These are phyloP conservation scores for Passiflora organensis DNA, from an alignment of 345 rosid genomes.

Conservation along the genomic window DNA sequence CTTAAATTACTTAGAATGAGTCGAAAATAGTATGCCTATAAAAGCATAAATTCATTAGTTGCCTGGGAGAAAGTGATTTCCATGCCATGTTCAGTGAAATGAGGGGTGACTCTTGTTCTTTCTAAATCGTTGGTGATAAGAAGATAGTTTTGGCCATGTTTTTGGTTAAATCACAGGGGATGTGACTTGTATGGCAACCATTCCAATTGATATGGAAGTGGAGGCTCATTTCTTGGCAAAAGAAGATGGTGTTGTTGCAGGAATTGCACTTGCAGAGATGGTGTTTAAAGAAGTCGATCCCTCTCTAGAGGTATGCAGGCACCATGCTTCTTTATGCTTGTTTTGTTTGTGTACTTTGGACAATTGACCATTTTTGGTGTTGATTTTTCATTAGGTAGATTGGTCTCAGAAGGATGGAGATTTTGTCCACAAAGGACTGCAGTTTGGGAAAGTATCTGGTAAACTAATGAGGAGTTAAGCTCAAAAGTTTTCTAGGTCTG, in stretches of 20 bases:
- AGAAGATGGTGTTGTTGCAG: constrained; percentile 89
- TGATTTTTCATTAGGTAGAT: constrained; percentile 50
- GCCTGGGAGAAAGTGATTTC: too few species aligned
- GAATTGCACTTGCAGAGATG: constrained; percentile 76
- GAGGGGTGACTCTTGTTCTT: too few species aligned
- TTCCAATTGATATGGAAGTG: constrained; percentile 76
- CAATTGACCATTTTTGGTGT: constrained; percentile 14
- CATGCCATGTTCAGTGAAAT: too few species aligned
- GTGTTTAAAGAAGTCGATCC: constrained; percentile 85
- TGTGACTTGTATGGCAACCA: constrained; percentile 89
- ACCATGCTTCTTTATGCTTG: constrained; percentile 1
- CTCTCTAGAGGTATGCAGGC: constrained; percentile 53
- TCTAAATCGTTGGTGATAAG: too few species aligned
- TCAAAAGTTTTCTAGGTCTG: too few species aligned
- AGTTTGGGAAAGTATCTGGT: constrained; percentile 88
- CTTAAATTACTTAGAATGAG: too few species aligned
- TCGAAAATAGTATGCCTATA: too few species aligned
- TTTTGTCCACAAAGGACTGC: constrained; percentile 67
- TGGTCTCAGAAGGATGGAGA: constrained; percentile 87
- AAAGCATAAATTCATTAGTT: too few species aligned
- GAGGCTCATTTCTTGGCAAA: constrained; percentile 91
- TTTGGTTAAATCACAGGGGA: constrained; percentile 53
- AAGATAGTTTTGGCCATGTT: too few species aligned
- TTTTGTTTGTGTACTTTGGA: constrained; percentile 11
- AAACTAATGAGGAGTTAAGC: constrained; percentile 8